A percentile compares a stretch with the other conserved stretches of the same genome.
Conservation (phyloP, 2,329 filamentous ascomycete species). For the Lasiodiplodia sp. region DNA sequence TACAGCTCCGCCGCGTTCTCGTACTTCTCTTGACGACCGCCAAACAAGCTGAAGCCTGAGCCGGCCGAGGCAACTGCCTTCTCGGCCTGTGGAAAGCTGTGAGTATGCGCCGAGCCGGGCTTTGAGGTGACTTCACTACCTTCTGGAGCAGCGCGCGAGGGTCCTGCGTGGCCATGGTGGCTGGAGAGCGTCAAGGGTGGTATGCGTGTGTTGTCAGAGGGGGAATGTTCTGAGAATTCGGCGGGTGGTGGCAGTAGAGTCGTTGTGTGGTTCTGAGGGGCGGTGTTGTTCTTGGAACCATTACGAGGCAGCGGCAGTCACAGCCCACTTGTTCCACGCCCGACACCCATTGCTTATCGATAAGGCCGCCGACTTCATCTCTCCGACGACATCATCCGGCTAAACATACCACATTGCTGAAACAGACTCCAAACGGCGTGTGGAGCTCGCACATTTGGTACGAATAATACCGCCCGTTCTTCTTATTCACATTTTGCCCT, state of each 20-base stretch:
- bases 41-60: conserved; percentile 88
- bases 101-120: conserved; percentile 30
- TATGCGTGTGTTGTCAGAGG: background rate
- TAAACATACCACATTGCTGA: background rate
- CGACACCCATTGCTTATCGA: conserved; percentile 14
- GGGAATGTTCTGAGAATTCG: background rate
- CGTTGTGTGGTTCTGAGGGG: conserved; percentile 6
- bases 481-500: background rate
- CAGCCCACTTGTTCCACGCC: conserved; percentile 21
- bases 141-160: conserved; percentile 81
- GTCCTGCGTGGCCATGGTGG: conserved; percentile 71
- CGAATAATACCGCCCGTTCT: background rate
- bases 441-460: background rate
- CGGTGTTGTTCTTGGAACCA: conserved; percentile 25
- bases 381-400: background rate
- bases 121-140: conserved; percentile 53
- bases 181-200: too few species aligned
- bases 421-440: background rate
- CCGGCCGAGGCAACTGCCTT: conserved; percentile 78
- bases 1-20: conserved; percentile 89
- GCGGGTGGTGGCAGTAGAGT: conserved; percentile 5
- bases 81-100: conserved; percentile 72
- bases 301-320: conserved; percentile 28
- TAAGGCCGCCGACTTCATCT: conserved; percentile 18
- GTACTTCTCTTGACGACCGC: conserved; percentile 85